Conservation (phyloP, 176 grass and related monocot species). For the Saccharum spontaneum region DNA sequence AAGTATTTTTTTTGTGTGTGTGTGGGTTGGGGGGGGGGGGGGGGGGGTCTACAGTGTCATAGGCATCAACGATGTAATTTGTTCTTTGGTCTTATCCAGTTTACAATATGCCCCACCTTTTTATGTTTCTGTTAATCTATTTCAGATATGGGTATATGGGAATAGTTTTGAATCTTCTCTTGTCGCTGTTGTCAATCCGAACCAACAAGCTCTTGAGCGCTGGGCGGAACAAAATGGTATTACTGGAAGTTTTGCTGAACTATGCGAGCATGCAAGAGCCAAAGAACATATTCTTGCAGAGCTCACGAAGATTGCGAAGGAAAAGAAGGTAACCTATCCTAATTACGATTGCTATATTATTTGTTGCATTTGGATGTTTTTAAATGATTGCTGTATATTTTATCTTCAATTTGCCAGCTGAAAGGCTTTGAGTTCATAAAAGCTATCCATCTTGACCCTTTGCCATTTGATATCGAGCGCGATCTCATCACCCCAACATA, state of each 20-base stretch:
- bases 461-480: constrained; percentile 85
- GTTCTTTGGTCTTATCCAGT: background rate
- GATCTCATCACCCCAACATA: constrained; percentile 87
- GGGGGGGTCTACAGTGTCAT: background rate
- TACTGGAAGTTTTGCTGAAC: constrained; percentile 37
- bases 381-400: background rate
- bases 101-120: background rate
- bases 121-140: constrained; percentile 36
- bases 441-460: constrained; percentile 71
- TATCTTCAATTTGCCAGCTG: constrained; percentile 47
- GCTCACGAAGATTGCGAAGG: constrained; percentile 66
- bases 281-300: constrained; percentile 73
- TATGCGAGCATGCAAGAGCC: constrained; percentile 60
- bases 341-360: too few relatives aligned
- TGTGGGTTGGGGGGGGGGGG: too few relatives aligned
- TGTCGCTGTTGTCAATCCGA: constrained; percentile 75
- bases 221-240: constrained; percentile 72
- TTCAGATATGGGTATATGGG: constrained; percentile 95
- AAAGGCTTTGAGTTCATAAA: constrained; percentile 85
- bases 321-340: constrained; percentile 67
- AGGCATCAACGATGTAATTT: background rate
- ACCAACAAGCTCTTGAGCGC: constrained; percentile 59
- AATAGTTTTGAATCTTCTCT: constrained; percentile 94
- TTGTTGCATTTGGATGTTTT: background rate
- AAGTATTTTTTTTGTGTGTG: background rate